These are phyloP conservation scores for Calocybe cyanea DNA, from an alignment of 768 basidiomycete genomes.

Conservation along the genomic window DNA sequence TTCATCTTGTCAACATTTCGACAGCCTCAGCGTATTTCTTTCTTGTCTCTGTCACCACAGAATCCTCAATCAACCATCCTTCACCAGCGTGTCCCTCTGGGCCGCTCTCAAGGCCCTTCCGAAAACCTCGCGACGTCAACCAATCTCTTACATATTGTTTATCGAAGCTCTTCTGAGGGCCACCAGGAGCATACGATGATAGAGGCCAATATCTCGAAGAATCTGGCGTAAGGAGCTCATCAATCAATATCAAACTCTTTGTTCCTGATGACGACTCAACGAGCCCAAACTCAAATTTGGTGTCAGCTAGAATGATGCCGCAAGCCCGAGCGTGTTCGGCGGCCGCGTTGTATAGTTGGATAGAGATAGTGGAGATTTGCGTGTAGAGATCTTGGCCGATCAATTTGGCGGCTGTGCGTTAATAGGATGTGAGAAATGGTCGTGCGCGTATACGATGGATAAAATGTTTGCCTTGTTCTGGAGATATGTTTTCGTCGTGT, in stretches of 20 bases:
- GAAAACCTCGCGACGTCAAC: constrained; percentile 70
- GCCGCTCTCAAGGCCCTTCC: constrained; percentile 75
- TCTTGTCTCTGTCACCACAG: constrained; percentile 74
- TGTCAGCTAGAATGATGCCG: constrained; percentile 94
- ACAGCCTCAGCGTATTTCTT: constrained; percentile 79
- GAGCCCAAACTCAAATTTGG: constrained; percentile 98
- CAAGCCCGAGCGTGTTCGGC: constrained; percentile 66
- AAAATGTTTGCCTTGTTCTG: constrained; percentile 54
- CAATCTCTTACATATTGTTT: constrained; percentile 96
- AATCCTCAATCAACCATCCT: constrained; percentile 77
- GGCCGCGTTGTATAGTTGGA: constrained; percentile 71
- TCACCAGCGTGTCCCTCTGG: constrained; percentile 59
- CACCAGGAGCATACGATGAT: constrained; percentile 65
- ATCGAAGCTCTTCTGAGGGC: constrained; percentile 86
- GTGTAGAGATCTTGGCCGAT: constrained; percentile 64
- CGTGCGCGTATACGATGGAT: neutral
- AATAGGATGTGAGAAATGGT: constrained; percentile 3
- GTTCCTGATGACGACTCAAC: constrained; percentile 31
- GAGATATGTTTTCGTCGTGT: constrained; percentile 96
- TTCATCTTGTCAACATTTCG: constrained; percentile 41
- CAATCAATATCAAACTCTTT: constrained; percentile 75
- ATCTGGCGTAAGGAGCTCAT: constrained; percentile 97
- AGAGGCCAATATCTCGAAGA: constrained; percentile 97
- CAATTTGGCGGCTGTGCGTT: constrained; percentile 52
- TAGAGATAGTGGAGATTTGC: constrained; percentile 53